Base-by-base conservation (phyloP, 2,329 filamentous ascomycete genomes). In the Colletotrichum sp. region DNA sequence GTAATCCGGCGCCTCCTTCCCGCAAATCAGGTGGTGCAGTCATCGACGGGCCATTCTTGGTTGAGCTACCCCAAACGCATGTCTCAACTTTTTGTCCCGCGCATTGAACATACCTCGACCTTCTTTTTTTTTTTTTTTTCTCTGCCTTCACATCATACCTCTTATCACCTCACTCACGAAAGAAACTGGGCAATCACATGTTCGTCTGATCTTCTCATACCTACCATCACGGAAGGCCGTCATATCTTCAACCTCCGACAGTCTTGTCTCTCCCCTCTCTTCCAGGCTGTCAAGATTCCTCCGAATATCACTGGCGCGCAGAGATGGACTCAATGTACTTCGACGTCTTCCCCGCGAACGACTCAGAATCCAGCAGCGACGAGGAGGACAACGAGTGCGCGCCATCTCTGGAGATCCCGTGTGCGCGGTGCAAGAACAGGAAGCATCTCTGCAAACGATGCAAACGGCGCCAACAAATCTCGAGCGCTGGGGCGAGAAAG, bases 261-360 rank as follows among this genome's bases (percentile, higher is more conserved):
- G 10, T 30, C 24, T 30, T n/a, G 8, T 12, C 16, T 21, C n/a
- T 8, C 2, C 0, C 18, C n/a, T 10, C 1, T 26, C 12, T 57
- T 26, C 12, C 52, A 1, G 52, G 4, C 5, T 60, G 26, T 9
- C 3, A 24, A 0, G 18, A 10, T 18, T 8, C 2, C n/a, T n/a
- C 15, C 21, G 4, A 0, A n/a, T n/a, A n/a, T 6, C 36, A 16
- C 1, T 9, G 15, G 5, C 26, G n/a, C 18, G 8, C 18, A 13
- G 32, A 16, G 8, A 73, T 75, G 73, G 69, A 75, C 18, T 64
- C 73, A 12, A 32, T 55, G 4, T 68, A 73, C 18, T 67, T 26
- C 26, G 43, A 73, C 32, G 24, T 67, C 8, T 28, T 48, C 7
- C 69, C 73, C 36, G 30, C 36, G 34, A 28, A 67, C 18, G 69